Conservation (phyloP, 208 protist species). For the Vickermania ingenoplastis region DNA sequence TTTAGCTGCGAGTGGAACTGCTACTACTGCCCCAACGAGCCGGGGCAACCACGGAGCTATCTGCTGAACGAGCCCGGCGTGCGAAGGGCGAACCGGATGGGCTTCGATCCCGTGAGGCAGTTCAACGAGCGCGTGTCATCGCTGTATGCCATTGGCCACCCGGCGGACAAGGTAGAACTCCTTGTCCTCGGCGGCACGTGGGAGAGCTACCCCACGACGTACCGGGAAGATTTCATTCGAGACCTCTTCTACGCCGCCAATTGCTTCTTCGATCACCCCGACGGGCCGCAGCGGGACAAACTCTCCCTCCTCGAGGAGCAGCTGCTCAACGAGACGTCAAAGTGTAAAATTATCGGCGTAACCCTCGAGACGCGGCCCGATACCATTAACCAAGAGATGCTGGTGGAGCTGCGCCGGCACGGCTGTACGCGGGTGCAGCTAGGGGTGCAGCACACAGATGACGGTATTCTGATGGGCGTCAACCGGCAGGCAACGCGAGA, state of each 20-base stretch:
- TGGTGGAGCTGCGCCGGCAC: slow-evolving; percentile 84
- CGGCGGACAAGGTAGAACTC: slow-evolving; percentile 95
- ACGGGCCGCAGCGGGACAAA: slow-evolving; percentile 21
- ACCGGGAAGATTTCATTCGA: slow-evolving; percentile 85
- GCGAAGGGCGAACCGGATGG: slow-evolving; percentile 72
- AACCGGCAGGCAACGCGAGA: slow-evolving; percentile 93
- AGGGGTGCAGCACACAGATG: slow-evolving; percentile 97
- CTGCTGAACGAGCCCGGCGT: slow-evolving; percentile 86
- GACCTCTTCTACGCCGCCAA: slow-evolving; percentile 89
- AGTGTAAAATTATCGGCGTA: slow-evolving; percentile 96
- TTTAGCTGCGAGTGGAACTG: slow-evolving; percentile 92
- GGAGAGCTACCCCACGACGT: slow-evolving; percentile 93
- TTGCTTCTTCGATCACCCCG: slow-evolving; percentile 41
- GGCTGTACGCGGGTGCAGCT: slow-evolving; percentile 98
- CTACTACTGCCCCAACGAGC: slow-evolving; percentile 91
- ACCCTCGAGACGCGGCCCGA: slow-evolving; percentile 99
- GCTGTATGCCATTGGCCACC: slow-evolving; percentile 82
- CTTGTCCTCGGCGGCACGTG: slow-evolving; percentile 99
- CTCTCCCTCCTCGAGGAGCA: slow-evolving; percentile 78
- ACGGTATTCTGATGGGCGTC: slow-evolving; percentile 90
- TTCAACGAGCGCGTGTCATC: slow-evolving; percentile 75
- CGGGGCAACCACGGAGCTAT: slow-evolving; percentile 85
- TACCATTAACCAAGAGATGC: slow-evolving; percentile 90
- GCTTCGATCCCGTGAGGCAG: slow-evolving; percentile 73
- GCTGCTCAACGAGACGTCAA: slow-evolving; percentile 86